Percentiles rank a stretch among this genome's conserved stretches.
Conservation (phyloP, 2,329 filamentous ascomycete genomes). For the Alternaria sp. region DNA sequence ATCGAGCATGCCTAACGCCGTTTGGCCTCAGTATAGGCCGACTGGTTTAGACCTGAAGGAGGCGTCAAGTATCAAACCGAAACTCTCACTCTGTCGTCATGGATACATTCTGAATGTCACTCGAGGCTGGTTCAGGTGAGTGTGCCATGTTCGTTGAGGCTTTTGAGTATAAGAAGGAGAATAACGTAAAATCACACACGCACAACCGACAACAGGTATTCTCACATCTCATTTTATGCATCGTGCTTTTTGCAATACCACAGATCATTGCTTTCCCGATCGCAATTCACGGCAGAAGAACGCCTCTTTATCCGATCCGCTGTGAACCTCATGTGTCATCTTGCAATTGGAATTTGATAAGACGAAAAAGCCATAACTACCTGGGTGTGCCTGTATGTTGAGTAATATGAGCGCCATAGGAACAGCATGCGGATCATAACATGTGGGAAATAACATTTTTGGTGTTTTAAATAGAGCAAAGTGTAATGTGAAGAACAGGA, state of each 20-base stretch:
- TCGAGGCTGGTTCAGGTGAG: neutral
- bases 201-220: neutral
- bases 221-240: neutral
- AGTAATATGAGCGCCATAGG: too few relatives aligned
- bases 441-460: neutral
- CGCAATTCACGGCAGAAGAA: neutral
- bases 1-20: neutral
- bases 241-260: neutral
- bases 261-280: neutral
- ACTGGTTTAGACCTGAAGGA: neutral
- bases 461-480: neutral
- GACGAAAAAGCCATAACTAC: neutral
- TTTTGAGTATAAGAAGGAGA: neutral
- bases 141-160: neutral
- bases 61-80: neutral
- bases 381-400: too few relatives aligned
- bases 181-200: neutral
- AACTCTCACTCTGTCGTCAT: neutral
- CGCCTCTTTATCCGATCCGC: slow-evolving; percentile 7
- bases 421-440: too few relatives aligned
- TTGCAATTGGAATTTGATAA: too few relatives aligned
- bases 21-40: neutral
- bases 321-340: neutral
- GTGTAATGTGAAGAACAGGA: neutral
- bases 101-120: neutral